Evolutionary conservation across 345 rosid genomes (phyloP).

Genomic region (Populus ilicifolia): DNA sequence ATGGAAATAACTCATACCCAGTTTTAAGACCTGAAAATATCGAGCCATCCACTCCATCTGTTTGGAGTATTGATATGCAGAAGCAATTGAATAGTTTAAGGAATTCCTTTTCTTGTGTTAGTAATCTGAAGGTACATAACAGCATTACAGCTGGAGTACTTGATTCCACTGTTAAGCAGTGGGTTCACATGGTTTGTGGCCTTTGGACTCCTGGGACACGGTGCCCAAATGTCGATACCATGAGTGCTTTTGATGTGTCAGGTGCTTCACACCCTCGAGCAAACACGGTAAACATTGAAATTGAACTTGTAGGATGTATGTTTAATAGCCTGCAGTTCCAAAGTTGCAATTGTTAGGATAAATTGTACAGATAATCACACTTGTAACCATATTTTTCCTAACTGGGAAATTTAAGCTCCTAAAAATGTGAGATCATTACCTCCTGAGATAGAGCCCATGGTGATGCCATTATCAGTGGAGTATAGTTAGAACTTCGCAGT

Average conservation of each 20-base stretch:
- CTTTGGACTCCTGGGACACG: constrained; percentile 55
- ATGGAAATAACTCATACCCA: constrained; percentile 12
- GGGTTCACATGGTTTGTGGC: constrained; percentile 60
- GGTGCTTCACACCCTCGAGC: constrained; percentile 29
- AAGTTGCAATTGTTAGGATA: neutral
- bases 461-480: no score
- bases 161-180: constrained; percentile 45
- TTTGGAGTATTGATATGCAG: constrained; percentile 17
- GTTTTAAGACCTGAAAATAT: constrained; percentile 18
- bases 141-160: constrained; percentile 37
- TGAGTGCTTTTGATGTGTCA: constrained; percentile 55
- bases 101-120: constrained; percentile 7
- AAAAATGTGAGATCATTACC: no score
- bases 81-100: constrained; percentile 13
- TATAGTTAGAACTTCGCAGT: no score
- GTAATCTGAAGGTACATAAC: constrained; percentile 27
- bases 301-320: neutral
- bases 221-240: constrained; percentile 50
- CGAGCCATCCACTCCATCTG: constrained; percentile 23
- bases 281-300: constrained; percentile 27
- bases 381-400: no score
- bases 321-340: neutral
- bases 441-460: no score
- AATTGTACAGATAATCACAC: no score
- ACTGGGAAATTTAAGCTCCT: no score